Evolutionary conservation across 1,139 yeast species (phyloP).

Genomic region (Yamadazyma buinensis): DNA sequence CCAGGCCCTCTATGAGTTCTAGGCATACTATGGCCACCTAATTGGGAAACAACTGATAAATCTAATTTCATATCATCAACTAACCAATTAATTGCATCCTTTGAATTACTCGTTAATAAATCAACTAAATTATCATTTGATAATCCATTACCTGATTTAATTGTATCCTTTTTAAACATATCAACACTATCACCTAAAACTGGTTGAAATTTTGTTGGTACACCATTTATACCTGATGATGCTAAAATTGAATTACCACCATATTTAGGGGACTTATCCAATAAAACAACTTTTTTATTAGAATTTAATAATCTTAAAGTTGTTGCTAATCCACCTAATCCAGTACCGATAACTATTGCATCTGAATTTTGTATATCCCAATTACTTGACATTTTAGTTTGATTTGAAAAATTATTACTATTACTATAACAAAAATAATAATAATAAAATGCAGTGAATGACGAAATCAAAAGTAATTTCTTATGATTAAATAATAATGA

Average conservation of each 20-base stretch:
- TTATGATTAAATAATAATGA: too few relatives aligned
- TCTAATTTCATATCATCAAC: slow-evolving; percentile 22
- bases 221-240: slow-evolving; percentile 40
- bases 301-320: slow-evolving; percentile 21
- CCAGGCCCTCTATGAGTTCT: slow-evolving; percentile 36
- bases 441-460: too few relatives aligned
- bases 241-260: slow-evolving; percentile 42
- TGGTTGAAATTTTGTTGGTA: slow-evolving; percentile 27
- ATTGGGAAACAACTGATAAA: slow-evolving; percentile 24
- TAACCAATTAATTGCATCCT: slow-evolving; percentile 31
- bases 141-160: slow-evolving; percentile 29
- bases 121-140: slow-evolving; percentile 22
- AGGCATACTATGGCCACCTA: slow-evolving; percentile 37
- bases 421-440: too few relatives aligned
- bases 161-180: slow-evolving; percentile 25
- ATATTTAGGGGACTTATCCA: slow-evolving; percentile 27
- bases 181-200: slow-evolving; percentile 21
- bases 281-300: slow-evolving; percentile 23
- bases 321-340: slow-evolving; percentile 36
- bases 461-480: too few relatives aligned
- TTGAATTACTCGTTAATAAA: slow-evolving; percentile 23
- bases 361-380: slow-evolving; percentile 3
- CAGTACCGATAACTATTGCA: slow-evolving; percentile 31
- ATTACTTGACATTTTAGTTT: neutral
- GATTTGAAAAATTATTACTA: neutral